Conservation (phyloP, 1,284 basidiomycete species). For the Pyrrhoderma lamaoense region DNA sequence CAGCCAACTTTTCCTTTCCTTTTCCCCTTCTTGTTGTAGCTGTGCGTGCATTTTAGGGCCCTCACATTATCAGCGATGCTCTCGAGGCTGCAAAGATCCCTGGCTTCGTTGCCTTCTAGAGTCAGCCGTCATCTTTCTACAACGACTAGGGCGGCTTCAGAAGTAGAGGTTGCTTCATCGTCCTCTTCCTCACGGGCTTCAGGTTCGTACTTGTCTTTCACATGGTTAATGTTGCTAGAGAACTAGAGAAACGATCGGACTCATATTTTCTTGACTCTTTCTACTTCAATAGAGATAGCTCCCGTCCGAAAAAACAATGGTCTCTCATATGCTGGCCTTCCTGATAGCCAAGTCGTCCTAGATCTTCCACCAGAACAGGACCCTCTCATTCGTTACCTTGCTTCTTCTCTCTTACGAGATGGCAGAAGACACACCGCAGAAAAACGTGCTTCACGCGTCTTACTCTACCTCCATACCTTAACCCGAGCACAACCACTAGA, state of each 20-base stretch:
- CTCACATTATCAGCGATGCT: constrained; percentile 1
- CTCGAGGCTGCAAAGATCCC: constrained; percentile 9
- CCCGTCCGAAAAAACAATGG: constrained; percentile 3
- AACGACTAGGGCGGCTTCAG: not conserved
- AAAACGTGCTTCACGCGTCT: constrained; percentile 49
- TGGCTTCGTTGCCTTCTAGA: constrained; percentile 4
- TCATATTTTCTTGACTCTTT: not conserved
- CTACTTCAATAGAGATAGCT: not conserved
- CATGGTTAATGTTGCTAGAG: no score
- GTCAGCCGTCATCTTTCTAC: constrained; percentile 10
- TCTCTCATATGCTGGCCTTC: constrained; percentile 14
- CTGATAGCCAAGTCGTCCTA: constrained; percentile 22
- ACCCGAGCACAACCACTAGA: constrained; percentile 71
- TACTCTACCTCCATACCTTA: constrained; percentile 65
- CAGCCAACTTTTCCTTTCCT: no score
- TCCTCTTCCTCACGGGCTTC: not conserved
- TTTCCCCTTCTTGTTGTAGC: no score
- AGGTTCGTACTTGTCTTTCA: not conserved
- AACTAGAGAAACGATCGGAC: no score
- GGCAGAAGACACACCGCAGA: constrained; percentile 66
- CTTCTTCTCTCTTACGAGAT: constrained; percentile 57
- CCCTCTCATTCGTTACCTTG: constrained; percentile 68
- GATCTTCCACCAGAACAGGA: constrained; percentile 69
- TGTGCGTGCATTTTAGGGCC: no score
- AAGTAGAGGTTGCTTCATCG: not conserved